Base-by-base conservation (phyloP, 2,329 filamentous ascomycete genomes). In the Pseudogymnoascus sp. region DNA sequence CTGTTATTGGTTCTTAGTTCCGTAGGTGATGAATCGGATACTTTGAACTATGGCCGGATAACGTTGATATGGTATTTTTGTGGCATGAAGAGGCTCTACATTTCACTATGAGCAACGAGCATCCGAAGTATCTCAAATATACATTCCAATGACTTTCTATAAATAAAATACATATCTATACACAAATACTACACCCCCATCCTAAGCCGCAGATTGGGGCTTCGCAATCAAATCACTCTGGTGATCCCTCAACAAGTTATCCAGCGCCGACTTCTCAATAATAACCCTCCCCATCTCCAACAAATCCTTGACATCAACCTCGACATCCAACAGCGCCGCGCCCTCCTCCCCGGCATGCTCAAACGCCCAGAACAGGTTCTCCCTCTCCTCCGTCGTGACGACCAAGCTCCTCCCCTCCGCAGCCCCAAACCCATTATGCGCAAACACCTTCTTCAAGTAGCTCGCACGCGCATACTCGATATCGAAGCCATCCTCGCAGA, bases 271-370 rank as follows among this genome's bases (percentile, higher is more conserved):
- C 74, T 89, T 85, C 83, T 99, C 95, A 71, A 99, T 86, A 65
- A 99, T 86, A 66, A 99, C 79, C 71, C 92, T 86, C 62, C 90
- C 89, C 62, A 88, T 86, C 79, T 95, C 90, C 68, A 99, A 78
- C 67, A 99, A 77, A 75, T 97, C 90, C 83, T 97, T 99, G 67
- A 99, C 91, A 76, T 97, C 95, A 37, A 99, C 91, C 67, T 96
- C 89, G n/a, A 82, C 79, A 65, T 88, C 80, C 64, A 84, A 82
- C 69, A 92, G 78, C 7, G 88, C 87, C 63, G 86, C 83, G 18
- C 89, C 91, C 66, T 92, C 83, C 71, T 83, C 78, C 7, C 82
- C 83, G 66, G 87, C 77, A 65, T 83, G 78, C 61, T 83, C 81
- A 72, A 96, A 79, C 36, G 87, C 86, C 39, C 81, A 81, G 68